A percentile compares a stretch with the other conserved stretches of the same genome.
Evolutionary conservation across 164 flowering plant species (phyloP).

Genomic region (Aristolochia fimbriata): DNA sequence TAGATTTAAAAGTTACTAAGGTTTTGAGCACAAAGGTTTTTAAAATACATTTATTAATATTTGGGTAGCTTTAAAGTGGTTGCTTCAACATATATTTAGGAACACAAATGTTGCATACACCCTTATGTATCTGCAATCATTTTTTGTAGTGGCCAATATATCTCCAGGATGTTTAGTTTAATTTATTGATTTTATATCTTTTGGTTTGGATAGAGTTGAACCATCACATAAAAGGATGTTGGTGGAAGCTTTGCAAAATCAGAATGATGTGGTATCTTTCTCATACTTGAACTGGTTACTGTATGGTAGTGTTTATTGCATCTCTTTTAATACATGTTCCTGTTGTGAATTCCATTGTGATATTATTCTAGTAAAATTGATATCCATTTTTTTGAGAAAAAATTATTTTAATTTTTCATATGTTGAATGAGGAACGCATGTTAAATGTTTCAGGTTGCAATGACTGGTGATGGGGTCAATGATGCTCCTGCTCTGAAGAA

Average conservation of each 20-base stretch:
- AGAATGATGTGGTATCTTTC: constrained; percentile 84
- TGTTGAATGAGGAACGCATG: constrained; percentile 2
- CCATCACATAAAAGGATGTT: constrained; percentile 95
- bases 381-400: not conserved
- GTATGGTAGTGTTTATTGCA: not conserved
- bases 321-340: no score
- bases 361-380: not conserved
- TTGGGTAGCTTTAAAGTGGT: no score
- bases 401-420: not conserved
- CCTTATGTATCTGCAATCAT: no score
- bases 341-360: no score
- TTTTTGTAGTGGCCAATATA: no score
- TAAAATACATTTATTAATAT: no score
- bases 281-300: not conserved
- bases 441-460: constrained; percentile 63
- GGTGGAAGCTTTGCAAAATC: constrained; percentile 88
- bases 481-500: constrained; percentile 99
- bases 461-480: constrained; percentile 99
- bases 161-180: no score
- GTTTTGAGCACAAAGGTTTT: no score
- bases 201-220: constrained; percentile 57
- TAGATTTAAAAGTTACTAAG: no score
- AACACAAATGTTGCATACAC: no score
- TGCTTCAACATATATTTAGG: no score
- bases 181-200: no score